These are phyloP conservation scores for Aspergillus eucalypticola DNA, from an alignment of 2,329 filamentous ascomycete genomes.

Conservation along the genomic window DNA sequence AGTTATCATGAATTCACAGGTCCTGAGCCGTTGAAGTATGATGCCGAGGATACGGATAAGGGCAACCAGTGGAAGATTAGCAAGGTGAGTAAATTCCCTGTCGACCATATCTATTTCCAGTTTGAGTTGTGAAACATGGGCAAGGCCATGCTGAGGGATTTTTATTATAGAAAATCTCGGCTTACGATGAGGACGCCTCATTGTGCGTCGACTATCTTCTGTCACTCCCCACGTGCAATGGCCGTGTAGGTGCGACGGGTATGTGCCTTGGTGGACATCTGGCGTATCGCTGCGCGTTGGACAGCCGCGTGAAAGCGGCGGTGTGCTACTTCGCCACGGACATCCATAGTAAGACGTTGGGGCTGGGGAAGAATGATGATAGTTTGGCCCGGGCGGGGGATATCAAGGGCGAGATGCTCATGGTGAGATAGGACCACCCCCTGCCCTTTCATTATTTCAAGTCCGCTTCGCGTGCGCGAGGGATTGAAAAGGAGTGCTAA, in stretches of 20 bases:
- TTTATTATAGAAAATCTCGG: slow-evolving; percentile 66
- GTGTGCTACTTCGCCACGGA: slow-evolving; percentile 94
- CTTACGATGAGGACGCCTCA: slow-evolving; percentile 79
- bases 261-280: slow-evolving; percentile 96
- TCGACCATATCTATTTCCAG: background rate
- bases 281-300: slow-evolving; percentile 71
- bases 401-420: slow-evolving; percentile 75
- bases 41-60: slow-evolving; percentile 80
- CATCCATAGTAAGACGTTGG: slow-evolving; percentile 77
- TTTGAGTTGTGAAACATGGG: background rate
- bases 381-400: slow-evolving; percentile 61
- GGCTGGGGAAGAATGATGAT: slow-evolving; percentile 65
- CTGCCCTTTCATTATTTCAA: background rate
- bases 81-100: slow-evolving; percentile 56
- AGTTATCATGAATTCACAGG: slow-evolving; percentile 93
- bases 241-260: slow-evolving; percentile 74
- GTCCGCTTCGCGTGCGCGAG: background rate
- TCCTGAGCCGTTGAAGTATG: slow-evolving; percentile 79
- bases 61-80: slow-evolving; percentile 85
- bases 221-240: slow-evolving; percentile 74
- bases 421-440: slow-evolving; percentile 50
- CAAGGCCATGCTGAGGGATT: background rate
- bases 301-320: slow-evolving; percentile 71
- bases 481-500: background rate
- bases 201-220: slow-evolving; percentile 70